Evolutionary conservation across 768 basidiomycete genomes (phyloP).

Genomic region (Boletus sp.): DNA sequence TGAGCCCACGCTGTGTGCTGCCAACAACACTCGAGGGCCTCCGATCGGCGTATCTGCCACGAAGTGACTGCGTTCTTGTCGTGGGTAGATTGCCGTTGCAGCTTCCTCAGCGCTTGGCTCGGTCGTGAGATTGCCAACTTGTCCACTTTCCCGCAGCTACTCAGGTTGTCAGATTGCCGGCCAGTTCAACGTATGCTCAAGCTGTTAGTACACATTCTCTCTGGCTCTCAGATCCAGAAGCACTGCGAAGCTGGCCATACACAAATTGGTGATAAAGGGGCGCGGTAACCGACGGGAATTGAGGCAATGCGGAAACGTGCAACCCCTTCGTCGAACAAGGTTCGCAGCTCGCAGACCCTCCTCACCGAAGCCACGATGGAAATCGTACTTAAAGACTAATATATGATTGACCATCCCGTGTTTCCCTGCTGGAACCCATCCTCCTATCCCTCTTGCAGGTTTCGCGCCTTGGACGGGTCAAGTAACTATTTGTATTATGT

Average conservation of each 20-base stretch:
- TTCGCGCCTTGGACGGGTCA: conserved; percentile 10
- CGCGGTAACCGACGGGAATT: conserved; percentile 31
- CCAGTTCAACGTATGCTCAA: not conserved
- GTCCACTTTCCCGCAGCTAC: not conserved
- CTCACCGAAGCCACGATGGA: conserved; percentile 36
- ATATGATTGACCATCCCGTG: conserved; percentile 7
- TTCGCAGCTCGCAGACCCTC: conserved; percentile 22
- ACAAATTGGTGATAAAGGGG: conserved; percentile 26
- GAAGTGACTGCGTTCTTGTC: conserved; percentile 7
- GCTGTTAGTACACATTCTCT: not conserved
- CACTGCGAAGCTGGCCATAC: conserved; percentile 11
- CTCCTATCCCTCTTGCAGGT: conserved; percentile 12
- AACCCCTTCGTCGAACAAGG: conserved; percentile 9
- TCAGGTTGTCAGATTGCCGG: not conserved
- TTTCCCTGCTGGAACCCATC: conserved; percentile 18
- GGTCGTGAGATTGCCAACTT: conserved; percentile 8
- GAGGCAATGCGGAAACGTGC: conserved; percentile 31
- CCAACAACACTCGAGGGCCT: conserved; percentile 1
- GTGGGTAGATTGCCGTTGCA: conserved; percentile 18
- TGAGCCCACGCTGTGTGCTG: not conserved
- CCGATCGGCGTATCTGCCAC: conserved; percentile 6
- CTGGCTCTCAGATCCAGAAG: conserved; percentile 18
- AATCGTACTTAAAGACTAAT: conserved; percentile 29
- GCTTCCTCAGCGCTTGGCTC: not conserved
- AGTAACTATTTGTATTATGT: conserved; percentile 30